Percentiles rank a stretch among this genome's conserved stretches.
phyloP scores from a whole-genome alignment of 1,139 yeast species.

The Hyphopichia wangnamkhiaoensis region DNA sequence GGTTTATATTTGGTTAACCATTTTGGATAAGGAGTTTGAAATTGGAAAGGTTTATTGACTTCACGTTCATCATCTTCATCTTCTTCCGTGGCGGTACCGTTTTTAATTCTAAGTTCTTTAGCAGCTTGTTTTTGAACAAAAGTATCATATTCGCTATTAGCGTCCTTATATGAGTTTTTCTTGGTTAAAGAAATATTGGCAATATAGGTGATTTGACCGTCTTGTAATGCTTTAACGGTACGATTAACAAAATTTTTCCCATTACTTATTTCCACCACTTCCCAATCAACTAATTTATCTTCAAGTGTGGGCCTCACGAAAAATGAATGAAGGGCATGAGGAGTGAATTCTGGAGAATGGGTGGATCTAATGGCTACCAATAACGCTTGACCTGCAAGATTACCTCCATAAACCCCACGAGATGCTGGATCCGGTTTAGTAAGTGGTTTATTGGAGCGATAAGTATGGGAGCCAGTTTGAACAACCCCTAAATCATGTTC shows the following conservation, averaged over 20 bases:
- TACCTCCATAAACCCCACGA: conserved; percentile 40
- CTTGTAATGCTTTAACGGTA: conserved; percentile 57
- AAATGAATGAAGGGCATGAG: conserved; percentile 39
- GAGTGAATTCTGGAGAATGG: conserved; percentile 28
- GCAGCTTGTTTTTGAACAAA: conserved; percentile 16
- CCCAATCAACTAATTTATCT: conserved; percentile 30
- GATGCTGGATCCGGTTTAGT: conserved; percentile 24
- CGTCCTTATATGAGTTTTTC: conserved; percentile 28
- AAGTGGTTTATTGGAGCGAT: conserved; percentile 25
- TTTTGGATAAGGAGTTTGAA: conserved; percentile 40
- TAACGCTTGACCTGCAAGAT: conserved; percentile 37
- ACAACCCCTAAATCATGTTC: conserved; percentile 23
- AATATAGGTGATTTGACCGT: conserved; percentile 49
- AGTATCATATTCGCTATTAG: conserved; percentile 25
- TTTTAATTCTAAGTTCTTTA: conserved; percentile 15
- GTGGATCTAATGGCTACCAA: conserved; percentile 31
- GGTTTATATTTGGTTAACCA: conserved; percentile 22
- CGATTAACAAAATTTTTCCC: conserved; percentile 66
- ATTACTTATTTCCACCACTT: conserved; percentile 36
- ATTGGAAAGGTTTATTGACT: conserved; percentile 33
- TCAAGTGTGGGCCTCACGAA: conserved; percentile 27
- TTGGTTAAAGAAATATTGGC: conserved; percentile 55
- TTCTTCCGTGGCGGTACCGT: conserved; percentile 22
- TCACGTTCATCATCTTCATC: conserved; percentile 23
- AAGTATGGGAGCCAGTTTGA: conserved; percentile 18